Percentiles rank a stretch among this genome's conserved stretches.
phyloP scores from a whole-genome alignment of 495 filamentous ascomycete species.

The Parathielavia appendiculata region DNA sequence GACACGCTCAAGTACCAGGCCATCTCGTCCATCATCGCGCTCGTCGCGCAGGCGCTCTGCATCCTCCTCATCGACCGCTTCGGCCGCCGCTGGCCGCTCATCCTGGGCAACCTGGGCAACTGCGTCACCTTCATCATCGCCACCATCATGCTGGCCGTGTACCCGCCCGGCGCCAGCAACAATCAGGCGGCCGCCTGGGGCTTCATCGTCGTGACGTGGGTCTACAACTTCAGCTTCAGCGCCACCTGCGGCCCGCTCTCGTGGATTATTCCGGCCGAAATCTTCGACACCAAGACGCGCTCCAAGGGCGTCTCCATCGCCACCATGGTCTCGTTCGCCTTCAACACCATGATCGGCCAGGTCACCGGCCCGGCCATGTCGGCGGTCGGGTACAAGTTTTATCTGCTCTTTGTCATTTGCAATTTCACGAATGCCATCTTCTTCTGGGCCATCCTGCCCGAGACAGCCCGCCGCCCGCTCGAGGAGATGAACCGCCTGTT shows the following conservation, averaged over 20 bases:
- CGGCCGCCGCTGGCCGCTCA: conserved; percentile 13
- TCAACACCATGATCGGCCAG: conserved; percentile 18
- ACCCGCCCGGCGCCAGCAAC: conserved; percentile 1
- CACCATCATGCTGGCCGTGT: conserved; percentile 10
- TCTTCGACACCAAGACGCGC: conserved; percentile 10
- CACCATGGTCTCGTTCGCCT: conserved; percentile 11
- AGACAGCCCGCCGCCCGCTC: conserved; percentile 12
- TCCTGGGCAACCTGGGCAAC: conserved; percentile 12
- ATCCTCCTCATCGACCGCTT: conserved; percentile 11
- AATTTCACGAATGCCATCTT: conserved; percentile 16
- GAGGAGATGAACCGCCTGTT: conserved; percentile 16
- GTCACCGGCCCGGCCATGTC: conserved; percentile 11
- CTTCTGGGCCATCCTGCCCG: conserved; percentile 14
- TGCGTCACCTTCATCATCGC: conserved; percentile 15
- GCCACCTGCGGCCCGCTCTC: conserved; percentile 10
- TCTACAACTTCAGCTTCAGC: conserved; percentile 16
- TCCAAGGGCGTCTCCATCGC: conserved; percentile 15
- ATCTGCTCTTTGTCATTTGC: conserved; percentile 11
- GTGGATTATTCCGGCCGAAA: conserved; percentile 14
- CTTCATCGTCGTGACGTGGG: conserved; percentile 12
- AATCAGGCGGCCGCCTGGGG: conserved; percentile 13
- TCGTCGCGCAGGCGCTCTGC: conserved; percentile 9
- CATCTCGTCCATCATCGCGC: conserved; percentile 12
- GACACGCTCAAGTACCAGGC: conserved; percentile 17
- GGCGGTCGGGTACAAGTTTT: conserved; percentile 2